A percentile compares a stretch with the other conserved stretches of the same genome.
These are phyloP conservation scores for Diaporthe citri DNA, from an alignment of 2,329 filamentous ascomycete species.

Conservation along the genomic window DNA sequence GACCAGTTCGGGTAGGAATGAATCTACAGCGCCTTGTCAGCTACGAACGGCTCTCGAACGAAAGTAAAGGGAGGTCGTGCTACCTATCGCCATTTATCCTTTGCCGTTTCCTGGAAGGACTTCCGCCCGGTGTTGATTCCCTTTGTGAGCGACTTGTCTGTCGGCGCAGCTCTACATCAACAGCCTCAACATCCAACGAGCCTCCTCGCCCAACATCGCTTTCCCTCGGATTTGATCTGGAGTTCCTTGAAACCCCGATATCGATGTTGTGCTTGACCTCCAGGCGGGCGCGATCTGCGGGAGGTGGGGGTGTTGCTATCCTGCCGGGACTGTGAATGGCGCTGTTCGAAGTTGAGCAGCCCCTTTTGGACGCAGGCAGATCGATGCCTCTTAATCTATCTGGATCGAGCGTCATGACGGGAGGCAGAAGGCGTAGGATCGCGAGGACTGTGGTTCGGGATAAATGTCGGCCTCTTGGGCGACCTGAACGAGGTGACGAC, in stretches of 20 bases:
- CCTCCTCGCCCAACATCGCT: slow-evolving; percentile 53
- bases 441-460: slow-evolving; percentile 8
- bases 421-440: not conserved
- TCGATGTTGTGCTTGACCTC: slow-evolving; percentile 58
- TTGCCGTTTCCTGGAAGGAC: slow-evolving; percentile 70
- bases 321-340: slow-evolving; percentile 42
- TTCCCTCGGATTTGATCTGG: slow-evolving; percentile 52
- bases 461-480: not conserved
- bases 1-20: slow-evolving; percentile 92
- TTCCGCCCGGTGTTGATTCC: slow-evolving; percentile 65
- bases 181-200: slow-evolving; percentile 60
- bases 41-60: slow-evolving; percentile 33
- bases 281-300: slow-evolving; percentile 57
- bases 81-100: slow-evolving; percentile 74
- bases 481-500: slow-evolving; percentile 18
- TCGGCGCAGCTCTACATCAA: slow-evolving; percentile 64
- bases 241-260: slow-evolving; percentile 48
- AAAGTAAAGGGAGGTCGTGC: slow-evolving; percentile 43
- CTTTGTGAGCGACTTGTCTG: slow-evolving; percentile 64
- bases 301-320: slow-evolving; percentile 46
- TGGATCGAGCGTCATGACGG: slow-evolving; percentile 37
- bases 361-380: slow-evolving; percentile 32
- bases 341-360: slow-evolving; percentile 39
- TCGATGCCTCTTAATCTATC: slow-evolving; percentile 28
- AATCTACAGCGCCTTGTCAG: slow-evolving; percentile 70